Conservation (phyloP, 192 early-diverging fungal genomes). For the Cladochytrium replicatum region DNA sequence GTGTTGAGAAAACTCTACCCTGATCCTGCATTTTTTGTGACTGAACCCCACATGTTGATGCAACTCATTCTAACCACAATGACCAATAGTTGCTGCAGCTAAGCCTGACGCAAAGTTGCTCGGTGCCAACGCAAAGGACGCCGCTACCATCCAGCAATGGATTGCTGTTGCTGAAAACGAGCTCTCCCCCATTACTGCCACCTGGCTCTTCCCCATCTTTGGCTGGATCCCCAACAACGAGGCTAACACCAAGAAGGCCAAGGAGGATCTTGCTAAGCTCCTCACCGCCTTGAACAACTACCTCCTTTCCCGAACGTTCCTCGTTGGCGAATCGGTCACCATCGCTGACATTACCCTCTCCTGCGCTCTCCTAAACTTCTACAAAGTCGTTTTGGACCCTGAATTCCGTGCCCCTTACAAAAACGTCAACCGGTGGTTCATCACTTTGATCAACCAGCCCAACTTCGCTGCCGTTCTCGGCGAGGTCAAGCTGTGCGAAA, state of each 20-base stretch:
- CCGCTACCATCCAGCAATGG: conserved; percentile 39
- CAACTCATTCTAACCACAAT: no score
- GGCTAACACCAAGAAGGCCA: conserved; percentile 54
- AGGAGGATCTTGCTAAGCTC: conserved; percentile 52
- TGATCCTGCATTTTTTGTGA: no score
- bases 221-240: conserved; percentile 37
- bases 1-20: conserved; percentile 22
- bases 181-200: conserved; percentile 25
- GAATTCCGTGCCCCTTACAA: conserved; percentile 77
- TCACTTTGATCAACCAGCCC: conserved; percentile 72
- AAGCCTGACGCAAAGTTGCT: conserved; percentile 36
- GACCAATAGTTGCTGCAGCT: conserved; percentile 28
- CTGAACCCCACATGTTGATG: no score
- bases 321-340: conserved; percentile 89
- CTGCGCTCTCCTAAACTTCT: conserved; percentile 43
- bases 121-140: conserved; percentile 31
- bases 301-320: conserved; percentile 76
- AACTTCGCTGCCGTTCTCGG: conserved; percentile 76
- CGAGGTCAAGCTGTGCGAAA: conserved; percentile 56
- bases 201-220: conserved; percentile 42
- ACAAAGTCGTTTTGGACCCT: conserved; percentile 55
- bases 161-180: conserved; percentile 45
- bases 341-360: conserved; percentile 77
- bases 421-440: conserved; percentile 89
- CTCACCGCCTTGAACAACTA: conserved; percentile 66